A percentile compares a stretch with the other conserved stretches of the same genome.
These are phyloP conservation scores for Xylariaceae sp. DNA, from an alignment of 2,329 filamentous ascomycete species.

Conservation along the genomic window DNA sequence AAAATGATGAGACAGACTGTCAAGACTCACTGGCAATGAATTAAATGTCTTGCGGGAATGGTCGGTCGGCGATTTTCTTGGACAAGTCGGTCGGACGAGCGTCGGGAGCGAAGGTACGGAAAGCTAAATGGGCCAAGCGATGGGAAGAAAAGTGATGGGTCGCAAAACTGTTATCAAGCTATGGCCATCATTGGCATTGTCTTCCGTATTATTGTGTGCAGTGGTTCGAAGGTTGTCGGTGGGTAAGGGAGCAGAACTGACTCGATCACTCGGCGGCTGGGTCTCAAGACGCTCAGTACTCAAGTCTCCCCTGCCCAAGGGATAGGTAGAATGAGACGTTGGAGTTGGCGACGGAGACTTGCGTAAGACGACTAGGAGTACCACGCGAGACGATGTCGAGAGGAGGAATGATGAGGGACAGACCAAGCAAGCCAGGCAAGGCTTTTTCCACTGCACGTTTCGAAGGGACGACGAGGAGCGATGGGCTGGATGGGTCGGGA, in stretches of 20 bases:
- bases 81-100: conserved; percentile 16
- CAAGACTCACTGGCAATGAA: conserved; percentile 26
- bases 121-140: conserved; percentile 8
- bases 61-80: conserved; percentile 3
- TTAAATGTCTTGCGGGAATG: conserved; percentile 28
- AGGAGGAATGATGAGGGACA: too few relatives aligned
- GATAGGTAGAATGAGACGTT: background rate
- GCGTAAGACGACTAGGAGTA: too few relatives aligned
- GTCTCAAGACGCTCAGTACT: conserved; percentile 9
- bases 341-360: background rate
- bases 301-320: conserved; percentile 8
- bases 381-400: background rate
- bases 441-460: conserved; percentile 24
- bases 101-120: conserved; percentile 5
- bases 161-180: conserved; percentile 10
- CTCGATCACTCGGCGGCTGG: background rate
- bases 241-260: conserved; percentile 4
- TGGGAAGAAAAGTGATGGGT: conserved; percentile 20
- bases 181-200: conserved; percentile 18
- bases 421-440: conserved; percentile 14
- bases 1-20: conserved; percentile 27
- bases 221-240: conserved; percentile 12
- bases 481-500: conserved; percentile 21
- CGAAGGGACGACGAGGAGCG: conserved; percentile 27
- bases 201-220: conserved; percentile 1